Conservation (phyloP, 2,329 filamentous ascomycete species). For the Ophiocordyceps polyrhachis-furcata region DNA sequence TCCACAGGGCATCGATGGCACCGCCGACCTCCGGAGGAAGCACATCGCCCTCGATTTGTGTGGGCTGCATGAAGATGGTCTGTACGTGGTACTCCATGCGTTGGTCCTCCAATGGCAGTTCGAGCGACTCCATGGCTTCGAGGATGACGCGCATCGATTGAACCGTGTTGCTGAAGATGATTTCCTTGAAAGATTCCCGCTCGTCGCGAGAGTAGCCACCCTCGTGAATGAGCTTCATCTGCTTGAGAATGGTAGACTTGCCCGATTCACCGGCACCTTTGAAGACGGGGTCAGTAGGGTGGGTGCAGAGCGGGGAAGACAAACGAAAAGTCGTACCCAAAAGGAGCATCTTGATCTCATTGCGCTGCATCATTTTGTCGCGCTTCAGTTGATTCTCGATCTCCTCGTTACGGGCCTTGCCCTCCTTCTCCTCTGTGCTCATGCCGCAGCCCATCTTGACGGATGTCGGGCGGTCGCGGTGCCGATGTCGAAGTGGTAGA, state of each 20-base stretch:
- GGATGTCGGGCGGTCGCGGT: conserved; percentile 12
- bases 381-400: conserved; percentile 98
- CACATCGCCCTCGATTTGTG: conserved; percentile 89
- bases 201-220: conserved; percentile 92
- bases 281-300: conserved; percentile 1
- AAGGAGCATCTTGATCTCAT: conserved; percentile 99
- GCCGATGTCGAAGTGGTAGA: background rate
- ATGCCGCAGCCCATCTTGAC: conserved; percentile 97
- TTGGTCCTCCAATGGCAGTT: conserved; percentile 74
- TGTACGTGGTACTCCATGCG: conserved; percentile 94
- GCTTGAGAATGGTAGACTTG: conserved; percentile 94
- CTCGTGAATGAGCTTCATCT: conserved; percentile 99
- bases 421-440: conserved; percentile 99
- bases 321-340: conserved; percentile 43
- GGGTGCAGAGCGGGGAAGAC: too few relatives aligned
- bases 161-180: conserved; percentile 52
- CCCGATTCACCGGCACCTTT: conserved; percentile 89
- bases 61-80: conserved; percentile 96
- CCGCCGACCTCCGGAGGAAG: conserved; percentile 86
- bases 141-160: conserved; percentile 53
- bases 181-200: conserved; percentile 51
- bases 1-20: conserved; percentile 84
- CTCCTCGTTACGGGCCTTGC: conserved; percentile 98
- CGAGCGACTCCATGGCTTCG: conserved; percentile 49
- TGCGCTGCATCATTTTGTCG: conserved; percentile 96